These are phyloP conservation scores for Salix exigua DNA, from an alignment of 345 rosid genomes.

Conservation along the genomic window DNA sequence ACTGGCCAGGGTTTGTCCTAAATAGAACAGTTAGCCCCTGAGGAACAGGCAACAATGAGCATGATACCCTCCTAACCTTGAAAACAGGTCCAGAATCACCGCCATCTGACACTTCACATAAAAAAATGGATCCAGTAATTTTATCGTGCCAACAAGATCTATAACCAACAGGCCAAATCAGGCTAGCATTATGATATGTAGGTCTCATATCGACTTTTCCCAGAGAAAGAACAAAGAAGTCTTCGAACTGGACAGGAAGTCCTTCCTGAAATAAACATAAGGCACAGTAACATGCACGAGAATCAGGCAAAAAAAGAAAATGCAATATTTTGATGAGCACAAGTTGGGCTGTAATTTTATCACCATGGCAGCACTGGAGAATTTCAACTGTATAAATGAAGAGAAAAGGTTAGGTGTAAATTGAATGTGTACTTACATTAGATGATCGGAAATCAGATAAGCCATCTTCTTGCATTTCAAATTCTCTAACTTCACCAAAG, in stretches of 20 bases:
- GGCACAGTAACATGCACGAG: conserved; percentile 14
- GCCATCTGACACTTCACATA: conserved; percentile 80
- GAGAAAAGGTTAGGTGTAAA: not conserved
- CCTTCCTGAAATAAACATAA: conserved; percentile 62
- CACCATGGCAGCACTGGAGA: not conserved
- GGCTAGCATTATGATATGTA: conserved; percentile 59
- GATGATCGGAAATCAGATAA: conserved; percentile 32
- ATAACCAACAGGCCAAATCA: conserved; percentile 79
- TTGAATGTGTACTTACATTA: conserved; percentile 46
- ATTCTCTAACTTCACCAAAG: conserved; percentile 41
- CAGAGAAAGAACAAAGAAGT: conserved; percentile 79
- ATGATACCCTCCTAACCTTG: conserved; percentile 73
- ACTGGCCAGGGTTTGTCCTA: conserved; percentile 31
- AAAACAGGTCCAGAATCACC: conserved; percentile 86
- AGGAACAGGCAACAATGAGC: conserved; percentile 60
- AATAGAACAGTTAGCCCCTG: conserved; percentile 54
- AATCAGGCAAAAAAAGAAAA: conserved; percentile 17
- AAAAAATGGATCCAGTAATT: conserved; percentile 82
- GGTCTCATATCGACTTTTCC: conserved; percentile 76
- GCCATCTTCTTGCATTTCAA: conserved; percentile 33
- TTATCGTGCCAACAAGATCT: conserved; percentile 98
- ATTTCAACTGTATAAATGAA: not conserved
- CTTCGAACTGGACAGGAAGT: conserved; percentile 86
- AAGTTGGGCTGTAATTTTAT: too few species aligned
- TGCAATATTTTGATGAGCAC: not conserved